Evolutionary conservation across 139 green algal genomes (phyloP), one percentile per base, ranked within the genome.

Genomic region (Chlorella sp.): DNA sequence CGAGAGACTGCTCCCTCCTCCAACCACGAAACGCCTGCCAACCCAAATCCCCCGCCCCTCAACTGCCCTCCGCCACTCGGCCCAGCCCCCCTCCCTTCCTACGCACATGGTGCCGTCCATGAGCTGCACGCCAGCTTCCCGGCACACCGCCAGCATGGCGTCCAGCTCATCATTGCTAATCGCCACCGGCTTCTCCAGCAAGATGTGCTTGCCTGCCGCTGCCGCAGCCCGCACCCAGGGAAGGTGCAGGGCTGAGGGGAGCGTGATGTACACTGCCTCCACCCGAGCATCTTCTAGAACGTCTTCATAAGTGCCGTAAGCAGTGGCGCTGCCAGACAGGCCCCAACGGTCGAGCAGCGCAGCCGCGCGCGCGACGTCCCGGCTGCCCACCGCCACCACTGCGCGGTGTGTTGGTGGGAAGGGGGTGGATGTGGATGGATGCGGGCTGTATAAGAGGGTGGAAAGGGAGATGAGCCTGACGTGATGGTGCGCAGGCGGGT

Each of bases 171-270:
- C 68, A 21, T 32, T 7, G 66, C 78, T 88, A 77, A 90, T 12
- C 5, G 93, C 90, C 36, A 93, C 87, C 18, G 94, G 94, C 91
- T 96, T 96, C 81, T 96, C 94, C 39, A 94, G 86, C 34, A 96
- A 68, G 22, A 96, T 81, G 81, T 94, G 91, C 83, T 95, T 95
- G 19, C 93, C 93, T 5, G 89, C 42, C 2, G 73, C 86, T 32
- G 90, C 91, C 11, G 91, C 93, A 26, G 91, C 90, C 26, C 61
- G 60, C n/a, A 95, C 94, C 93, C 93, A 95, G 42, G 94, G 82
- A n/a, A 92, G 30, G 69, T 95, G 94, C 75, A 90, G 61, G 2
- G 68, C 61, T 9, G 93, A 91, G 73, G 93, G 93, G 36, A 96
- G 91, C 2, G 93, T 90, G n/a, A 96, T 92, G 73, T 95, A 95